Base-by-base conservation (phyloP, 2,329 filamentous ascomycete genomes). In the Penicillium fuscoglaucum region DNA sequence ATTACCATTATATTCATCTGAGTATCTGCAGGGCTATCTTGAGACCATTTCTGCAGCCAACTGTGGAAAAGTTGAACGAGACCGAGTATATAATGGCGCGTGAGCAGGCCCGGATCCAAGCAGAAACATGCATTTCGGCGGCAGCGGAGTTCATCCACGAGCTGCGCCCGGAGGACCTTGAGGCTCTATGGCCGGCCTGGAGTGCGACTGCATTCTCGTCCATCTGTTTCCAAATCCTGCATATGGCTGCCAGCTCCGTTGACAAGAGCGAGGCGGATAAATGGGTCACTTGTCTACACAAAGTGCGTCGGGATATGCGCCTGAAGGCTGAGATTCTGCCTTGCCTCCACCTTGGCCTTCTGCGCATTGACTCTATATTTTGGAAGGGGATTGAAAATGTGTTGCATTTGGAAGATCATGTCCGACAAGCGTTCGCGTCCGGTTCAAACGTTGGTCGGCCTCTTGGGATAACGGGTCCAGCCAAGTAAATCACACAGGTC, bases 251-350 rank as follows among this genome's bases (percentile, higher is more conserved):
- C 13, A 52, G 37, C 19, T 52, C 47, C 15, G 1, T 29, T 52
- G 39, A 56, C 12, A 19, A 21, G 13, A 29, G 9, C 6, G 47
- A 56, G 37, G 39, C 53, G 35, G 47, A 50, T 13, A 51, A 50
- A 37, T 56, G 53, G 53, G 45, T 51, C n/a, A 31, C 6, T 24
- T 50, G 41, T 35, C 24, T 55, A 15, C 45, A 41, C 7, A 40
- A 35, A 19, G 37, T 55, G 37, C 53, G 53, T 19, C 45, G 53
- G 17, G 46, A 55, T 8, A 55, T 55, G 53, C 53, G 53, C 12
- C 29, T 56, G 15, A 56, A 56, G 17, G 53, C 46, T 17, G 46
- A 56, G 29, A 19, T 51, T 26, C 17, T 56, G 17, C 53, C 46
- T 37, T 56, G 53, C 29, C 53, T 56, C 1, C 46, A 44, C 28